Base-by-base conservation (phyloP, 2,329 filamentous ascomycete genomes). In the Escovopsis sp. region DNA sequence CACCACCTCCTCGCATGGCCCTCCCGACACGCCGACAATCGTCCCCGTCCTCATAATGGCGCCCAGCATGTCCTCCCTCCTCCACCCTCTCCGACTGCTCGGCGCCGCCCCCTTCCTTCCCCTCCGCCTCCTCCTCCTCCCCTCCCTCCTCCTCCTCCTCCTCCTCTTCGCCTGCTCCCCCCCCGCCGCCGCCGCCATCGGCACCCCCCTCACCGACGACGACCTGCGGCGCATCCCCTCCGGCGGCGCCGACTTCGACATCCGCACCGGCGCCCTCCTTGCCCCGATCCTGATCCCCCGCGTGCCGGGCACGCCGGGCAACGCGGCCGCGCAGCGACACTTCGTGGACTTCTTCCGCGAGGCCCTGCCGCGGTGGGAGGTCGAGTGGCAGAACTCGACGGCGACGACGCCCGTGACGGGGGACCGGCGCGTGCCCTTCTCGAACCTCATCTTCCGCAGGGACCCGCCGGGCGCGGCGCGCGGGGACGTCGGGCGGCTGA, bases 361-460 rank as follows among this genome's bases (percentile, higher is more conserved):
- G 5, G 63, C 76, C 14, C 71, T 96, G 16, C 86, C 88, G 1
- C 61, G 71, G 26, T 98, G 90, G 90, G 69, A 63, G 5, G 55
- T 94, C 30, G 68, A 77, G 33, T 83, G 84, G 60, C 88, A 98
- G 52, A 96, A 96, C 58, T 86, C 82, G n/a, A 88, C 84, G 0
- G 72, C 77, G 19, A 80, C 68, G 43, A 96, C 88, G 0, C 88
- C 88, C 0, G 72, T 72, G 0, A 83, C 80, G 0, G 76, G 76
- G 5, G 66, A 75, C 39, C 66, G 66, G 36, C 66, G 82, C 6
- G 64, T 96, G 0, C 84, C 85, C 0, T 96, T 98, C 54, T 65
- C 72, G 36, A 98, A 94, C 52, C 65, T 96, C 38, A 81, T 96
- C 40, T 76, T 88, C 38, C 79, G 76, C 26, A 74, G 87, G 36